Base-by-base conservation (phyloP, 1,284 basidiomycete genomes). In the Cryptococcus amylolentus region DNA sequence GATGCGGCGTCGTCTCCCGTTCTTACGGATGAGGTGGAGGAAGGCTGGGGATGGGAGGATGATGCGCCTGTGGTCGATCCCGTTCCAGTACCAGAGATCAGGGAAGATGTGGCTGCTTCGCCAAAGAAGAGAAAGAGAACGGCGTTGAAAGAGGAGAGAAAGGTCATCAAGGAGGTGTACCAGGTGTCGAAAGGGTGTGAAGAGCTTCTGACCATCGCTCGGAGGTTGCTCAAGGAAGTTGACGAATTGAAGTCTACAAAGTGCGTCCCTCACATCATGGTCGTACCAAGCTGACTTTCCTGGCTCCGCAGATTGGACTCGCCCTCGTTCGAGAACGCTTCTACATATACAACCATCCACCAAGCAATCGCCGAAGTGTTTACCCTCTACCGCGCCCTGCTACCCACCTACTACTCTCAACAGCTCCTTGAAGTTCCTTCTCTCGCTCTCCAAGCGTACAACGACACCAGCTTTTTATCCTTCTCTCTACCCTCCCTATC, bases 371-470 rank as follows among this genome's bases (percentile, higher is more conserved):
- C 84, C 1, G 83, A 88, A 35, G 80, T 87, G 3, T 80, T 95
- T 47, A 91, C 94, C 58, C 78, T 97, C 6, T 90, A 88, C 76
- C 84, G 88, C 42, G 89, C 88, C 0, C 77, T 94, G 35, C 87
- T 89, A 72, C 90, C 89, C n/a, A 82, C 88, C 7, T 81, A 82
- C 43, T 87, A 86, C 62, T 77, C 80, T 1, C 68, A 78, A 23
- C 78, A 81, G 27, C 76, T 91, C 40, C 68, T 77, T 14, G 77
- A 81, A 38, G 81, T 83, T 0, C 80, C 87, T 5, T 83, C 84
- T 14, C 77, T 82, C 28, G 80, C 84, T 1, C 87, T 97, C 82
- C 84, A 87, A 51, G 89, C 90, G 70, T 86, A 88, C 26, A 98
- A 98, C 73, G 90, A 96, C 63, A 91, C 87, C 65, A 71, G 82